These are phyloP conservation scores for Orbilia javanica DNA, from an alignment of 2,329 filamentous ascomycete species.

Conservation along the genomic window DNA sequence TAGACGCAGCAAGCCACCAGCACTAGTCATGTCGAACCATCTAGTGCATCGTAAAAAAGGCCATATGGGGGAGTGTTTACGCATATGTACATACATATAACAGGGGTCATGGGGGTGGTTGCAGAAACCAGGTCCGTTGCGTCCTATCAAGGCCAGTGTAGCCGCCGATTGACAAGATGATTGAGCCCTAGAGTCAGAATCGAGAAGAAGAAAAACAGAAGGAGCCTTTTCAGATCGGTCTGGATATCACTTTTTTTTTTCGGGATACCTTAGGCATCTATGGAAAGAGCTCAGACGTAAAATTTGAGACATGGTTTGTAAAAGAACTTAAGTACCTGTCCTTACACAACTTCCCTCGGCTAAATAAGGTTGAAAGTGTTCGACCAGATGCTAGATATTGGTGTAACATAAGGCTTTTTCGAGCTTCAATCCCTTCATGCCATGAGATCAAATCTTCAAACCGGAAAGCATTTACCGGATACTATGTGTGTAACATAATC, in stretches of 20 bases:
- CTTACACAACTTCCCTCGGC: conserved; percentile 49
- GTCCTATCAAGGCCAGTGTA: conserved; percentile 28
- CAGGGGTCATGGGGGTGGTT: conserved; percentile 29
- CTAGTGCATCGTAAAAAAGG: conserved; percentile 29
- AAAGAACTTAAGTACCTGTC: conserved; percentile 4
- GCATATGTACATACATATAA: background rate
- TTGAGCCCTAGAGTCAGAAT: background rate
- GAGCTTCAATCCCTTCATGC: background rate
- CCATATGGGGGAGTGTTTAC: background rate
- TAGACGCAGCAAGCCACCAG: conserved; percentile 51
- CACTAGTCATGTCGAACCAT: conserved; percentile 27
- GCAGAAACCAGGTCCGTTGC: conserved; percentile 13
- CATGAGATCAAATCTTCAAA: conserved; percentile 11
- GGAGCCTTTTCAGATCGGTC: background rate
- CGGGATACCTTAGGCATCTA: background rate
- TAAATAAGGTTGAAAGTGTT: conserved; percentile 53
- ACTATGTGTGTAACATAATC: conserved; percentile 31
- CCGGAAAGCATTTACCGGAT: conserved; percentile 6
- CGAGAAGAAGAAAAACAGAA: background rate
- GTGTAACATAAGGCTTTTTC: conserved; percentile 37
- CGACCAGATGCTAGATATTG: conserved; percentile 31
- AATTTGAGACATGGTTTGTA: conserved; percentile 47
- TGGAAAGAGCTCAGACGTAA: conserved; percentile 21
- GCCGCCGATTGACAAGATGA: conserved; percentile 26
- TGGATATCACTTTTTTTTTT: conserved; percentile 6